Conservation (phyloP, 2,329 filamentous ascomycete genomes). For the Aspergillus novofumigatus region DNA sequence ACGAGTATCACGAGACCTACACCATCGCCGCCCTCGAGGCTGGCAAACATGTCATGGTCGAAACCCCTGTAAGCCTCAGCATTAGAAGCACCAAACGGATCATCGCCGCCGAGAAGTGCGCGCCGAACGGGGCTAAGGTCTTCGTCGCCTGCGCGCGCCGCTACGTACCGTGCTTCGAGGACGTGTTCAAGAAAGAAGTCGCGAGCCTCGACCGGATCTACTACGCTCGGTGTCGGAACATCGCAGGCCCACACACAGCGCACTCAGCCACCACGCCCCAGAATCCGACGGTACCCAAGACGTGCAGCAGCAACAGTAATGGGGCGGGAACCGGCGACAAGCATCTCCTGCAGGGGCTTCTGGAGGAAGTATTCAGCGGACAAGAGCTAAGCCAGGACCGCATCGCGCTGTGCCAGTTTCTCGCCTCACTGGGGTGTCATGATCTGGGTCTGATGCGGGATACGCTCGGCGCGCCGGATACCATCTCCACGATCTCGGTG, state of each 20-base stretch:
- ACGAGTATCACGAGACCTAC: conserved; percentile 54
- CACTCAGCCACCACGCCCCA: conserved; percentile 13
- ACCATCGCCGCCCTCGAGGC: conserved; percentile 50
- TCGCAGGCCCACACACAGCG: conserved; percentile 51
- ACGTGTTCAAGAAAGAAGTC: conserved; percentile 52
- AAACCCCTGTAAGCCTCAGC: conserved; percentile 55
- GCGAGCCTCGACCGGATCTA: conserved; percentile 48
- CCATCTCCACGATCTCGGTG: conserved; percentile 43
- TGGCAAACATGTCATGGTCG: conserved; percentile 56
- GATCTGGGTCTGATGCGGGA: conserved; percentile 55
- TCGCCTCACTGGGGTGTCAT: conserved; percentile 50
- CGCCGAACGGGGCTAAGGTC: conserved; percentile 40
- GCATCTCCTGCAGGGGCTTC: conserved; percentile 14
- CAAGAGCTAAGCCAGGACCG: conserved; percentile 28
- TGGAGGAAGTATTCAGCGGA: conserved; percentile 26
- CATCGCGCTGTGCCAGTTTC: conserved; percentile 38
- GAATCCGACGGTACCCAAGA: background rate
- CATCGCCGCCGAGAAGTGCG: conserved; percentile 45
- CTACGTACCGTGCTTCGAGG: conserved; percentile 54
- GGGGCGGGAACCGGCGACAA: background rate
- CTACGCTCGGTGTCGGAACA: conserved; percentile 51
- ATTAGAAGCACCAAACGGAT: conserved; percentile 46
- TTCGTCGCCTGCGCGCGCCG: conserved; percentile 61
- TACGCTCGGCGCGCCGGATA: conserved; percentile 47
- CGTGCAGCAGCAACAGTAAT: background rate